Conservation (phyloP, 179 eudicot genomes). For the Camellia oleifera region DNA sequence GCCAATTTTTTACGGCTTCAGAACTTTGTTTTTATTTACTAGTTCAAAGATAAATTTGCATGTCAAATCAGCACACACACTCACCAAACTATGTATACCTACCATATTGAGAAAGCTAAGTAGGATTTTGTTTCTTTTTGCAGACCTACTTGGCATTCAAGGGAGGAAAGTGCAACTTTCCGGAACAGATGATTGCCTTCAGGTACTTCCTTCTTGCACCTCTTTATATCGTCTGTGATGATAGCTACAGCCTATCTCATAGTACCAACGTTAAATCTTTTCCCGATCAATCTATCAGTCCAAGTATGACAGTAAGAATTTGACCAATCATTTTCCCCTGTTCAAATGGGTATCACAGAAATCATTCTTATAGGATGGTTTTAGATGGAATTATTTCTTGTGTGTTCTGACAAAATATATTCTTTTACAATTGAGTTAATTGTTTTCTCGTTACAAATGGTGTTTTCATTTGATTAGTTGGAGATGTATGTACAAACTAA, state of each 20-base stretch:
- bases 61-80: not conserved
- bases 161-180: conserved; percentile 73
- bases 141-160: conserved; percentile 93
- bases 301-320: not conserved
- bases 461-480: not conserved
- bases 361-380: not conserved
- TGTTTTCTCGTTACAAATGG: not conserved
- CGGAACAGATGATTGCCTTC: conserved; percentile 64
- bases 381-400: not conserved
- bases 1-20: not conserved
- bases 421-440: not conserved
- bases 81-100: not conserved
- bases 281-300: not conserved
- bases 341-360: not conserved
- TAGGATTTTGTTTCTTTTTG: not conserved
- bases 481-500: not conserved
- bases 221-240: not conserved
- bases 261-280: not conserved
- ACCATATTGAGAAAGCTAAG: not conserved
- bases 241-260: not conserved
- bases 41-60: not conserved
- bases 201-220: conserved; percentile 44
- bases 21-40: conserved; percentile 12
- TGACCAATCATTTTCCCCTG: not conserved
- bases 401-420: too few relatives aligned